Conservation (phyloP, 257 asterid species). For the Petrea volubilis region DNA sequence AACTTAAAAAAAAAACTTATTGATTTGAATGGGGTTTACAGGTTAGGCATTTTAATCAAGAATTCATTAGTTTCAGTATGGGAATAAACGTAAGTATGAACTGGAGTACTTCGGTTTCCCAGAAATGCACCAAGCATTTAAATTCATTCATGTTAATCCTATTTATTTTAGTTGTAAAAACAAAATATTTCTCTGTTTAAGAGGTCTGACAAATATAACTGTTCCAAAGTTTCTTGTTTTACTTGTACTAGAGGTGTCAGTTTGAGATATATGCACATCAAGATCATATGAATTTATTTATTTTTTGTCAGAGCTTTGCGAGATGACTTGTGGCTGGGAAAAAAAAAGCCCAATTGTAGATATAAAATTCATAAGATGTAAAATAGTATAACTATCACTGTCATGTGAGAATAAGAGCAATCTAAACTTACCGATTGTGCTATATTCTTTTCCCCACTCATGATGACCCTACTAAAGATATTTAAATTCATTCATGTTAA, state of each 20-base stretch:
- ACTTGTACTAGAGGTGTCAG: background rate
- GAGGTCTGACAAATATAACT: background rate
- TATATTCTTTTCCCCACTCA: background rate
- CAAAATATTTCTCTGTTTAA: background rate
- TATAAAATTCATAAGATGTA: background rate
- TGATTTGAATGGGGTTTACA: background rate
- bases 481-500: background rate
- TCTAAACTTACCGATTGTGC: background rate
- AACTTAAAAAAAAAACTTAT: too few species aligned
- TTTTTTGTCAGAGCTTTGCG: conserved; percentile 5
- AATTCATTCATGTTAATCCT: background rate
- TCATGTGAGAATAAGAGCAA: too few species aligned
- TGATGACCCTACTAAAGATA: background rate
- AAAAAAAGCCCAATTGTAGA: background rate
- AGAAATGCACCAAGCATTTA: too few species aligned
- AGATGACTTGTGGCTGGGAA: background rate
- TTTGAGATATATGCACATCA: background rate
- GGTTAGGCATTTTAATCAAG: conserved; percentile 1
- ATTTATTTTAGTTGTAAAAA: background rate
- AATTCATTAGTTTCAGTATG: background rate
- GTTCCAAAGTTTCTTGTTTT: background rate
- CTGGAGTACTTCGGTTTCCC: too few species aligned
- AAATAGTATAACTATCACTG: background rate
- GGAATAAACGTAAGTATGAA: background rate
- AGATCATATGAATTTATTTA: background rate